Evolutionary conservation across 345 rosid species (phyloP).

Genomic region (Corymbia maculata): DNA sequence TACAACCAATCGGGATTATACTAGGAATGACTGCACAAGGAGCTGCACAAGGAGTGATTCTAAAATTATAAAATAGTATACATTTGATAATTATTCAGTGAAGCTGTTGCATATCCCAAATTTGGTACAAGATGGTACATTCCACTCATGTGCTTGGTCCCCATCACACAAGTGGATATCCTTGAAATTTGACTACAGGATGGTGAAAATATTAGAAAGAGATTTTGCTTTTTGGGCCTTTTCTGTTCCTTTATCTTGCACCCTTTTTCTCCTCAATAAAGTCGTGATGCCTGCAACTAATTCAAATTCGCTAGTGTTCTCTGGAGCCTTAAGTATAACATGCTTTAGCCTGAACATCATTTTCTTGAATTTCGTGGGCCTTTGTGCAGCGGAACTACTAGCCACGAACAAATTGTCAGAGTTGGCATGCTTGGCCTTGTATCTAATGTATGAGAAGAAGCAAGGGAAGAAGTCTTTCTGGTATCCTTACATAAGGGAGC

Average conservation of each 20-base stretch:
- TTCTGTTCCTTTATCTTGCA: background rate
- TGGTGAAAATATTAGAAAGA: background rate
- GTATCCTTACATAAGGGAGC: constrained; percentile 94
- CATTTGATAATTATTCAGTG: background rate
- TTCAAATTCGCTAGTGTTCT: background rate
- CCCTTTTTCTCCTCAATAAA: background rate
- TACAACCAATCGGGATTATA: background rate
- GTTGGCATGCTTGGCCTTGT: constrained; percentile 88
- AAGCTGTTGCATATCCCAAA: background rate
- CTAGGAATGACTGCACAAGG: background rate
- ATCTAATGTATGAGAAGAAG: constrained; percentile 97
- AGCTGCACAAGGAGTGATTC: background rate
- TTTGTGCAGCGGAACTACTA: constrained; percentile 66
- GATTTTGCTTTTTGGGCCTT: background rate
- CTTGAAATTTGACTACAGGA: background rate
- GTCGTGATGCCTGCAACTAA: background rate
- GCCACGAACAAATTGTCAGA: constrained; percentile 89
- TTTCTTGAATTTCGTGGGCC: background rate
- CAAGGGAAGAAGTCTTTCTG: constrained; percentile 92
- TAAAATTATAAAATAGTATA: background rate
- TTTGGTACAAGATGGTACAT: background rate
- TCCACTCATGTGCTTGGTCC: background rate
- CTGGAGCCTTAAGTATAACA: background rate
- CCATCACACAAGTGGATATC: background rate
- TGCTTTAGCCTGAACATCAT: background rate